phyloP scores from a whole-genome alignment of 768 basidiomycete genomes.

The Leccinum sublutescens region DNA sequence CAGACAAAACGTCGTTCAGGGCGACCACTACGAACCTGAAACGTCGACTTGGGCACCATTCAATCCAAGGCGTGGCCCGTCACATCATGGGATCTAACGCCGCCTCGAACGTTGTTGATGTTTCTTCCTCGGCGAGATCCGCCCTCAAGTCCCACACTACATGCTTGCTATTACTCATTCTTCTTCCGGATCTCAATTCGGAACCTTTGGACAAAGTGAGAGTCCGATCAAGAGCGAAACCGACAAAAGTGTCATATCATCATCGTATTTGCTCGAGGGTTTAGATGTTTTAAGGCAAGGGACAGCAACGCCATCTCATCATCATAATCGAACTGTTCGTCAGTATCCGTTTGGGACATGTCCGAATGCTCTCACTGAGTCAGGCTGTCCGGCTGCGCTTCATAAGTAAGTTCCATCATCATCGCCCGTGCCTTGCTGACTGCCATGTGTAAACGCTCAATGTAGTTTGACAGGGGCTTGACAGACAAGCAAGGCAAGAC shows the following conservation, averaged over 20 bases:
- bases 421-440: constrained; percentile 19
- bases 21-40: constrained; percentile 11
- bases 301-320: constrained; percentile 15
- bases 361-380: constrained; percentile 7
- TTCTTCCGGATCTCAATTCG: constrained; percentile 25
- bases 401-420: neutral
- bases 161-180: neutral
- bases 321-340: constrained; percentile 18
- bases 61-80: constrained; percentile 1
- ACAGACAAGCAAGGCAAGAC: constrained; percentile 13
- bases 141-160: constrained; percentile 22
- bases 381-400: neutral
- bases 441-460: constrained; percentile 8
- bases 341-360: constrained; percentile 5
- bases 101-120: constrained; percentile 14
- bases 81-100: constrained; percentile 11
- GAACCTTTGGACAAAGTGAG: constrained; percentile 18
- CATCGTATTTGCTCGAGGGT: constrained; percentile 11
- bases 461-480: neutral
- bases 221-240: constrained; percentile 16
- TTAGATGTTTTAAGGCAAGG: neutral
- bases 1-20: neutral
- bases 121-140: constrained; percentile 24
- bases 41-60: constrained; percentile 11
- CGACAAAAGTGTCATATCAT: neutral